Conservation (phyloP, 768 basidiomycete species). For the Chalciporus sphaerocephalus region DNA sequence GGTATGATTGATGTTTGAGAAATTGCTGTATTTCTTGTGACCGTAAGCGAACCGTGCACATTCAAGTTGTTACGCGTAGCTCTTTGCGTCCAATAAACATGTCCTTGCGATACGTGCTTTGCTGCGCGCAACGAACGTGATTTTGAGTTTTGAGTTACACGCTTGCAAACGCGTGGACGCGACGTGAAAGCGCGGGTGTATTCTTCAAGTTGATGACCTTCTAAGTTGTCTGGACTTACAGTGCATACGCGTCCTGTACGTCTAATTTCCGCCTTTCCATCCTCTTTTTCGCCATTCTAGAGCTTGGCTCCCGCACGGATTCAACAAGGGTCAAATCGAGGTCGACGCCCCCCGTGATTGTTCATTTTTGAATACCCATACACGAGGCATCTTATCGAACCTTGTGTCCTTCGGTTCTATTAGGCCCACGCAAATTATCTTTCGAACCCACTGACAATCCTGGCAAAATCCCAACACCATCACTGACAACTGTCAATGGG, state of each 20-base stretch:
- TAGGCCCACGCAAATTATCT: background rate
- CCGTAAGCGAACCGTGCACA: background rate
- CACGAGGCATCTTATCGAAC: constrained; percentile 11
- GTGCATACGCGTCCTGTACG: background rate
- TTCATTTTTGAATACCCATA: constrained; percentile 2
- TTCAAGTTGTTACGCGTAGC: background rate
- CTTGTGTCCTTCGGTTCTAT: background rate
- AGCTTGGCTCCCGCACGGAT: background rate
- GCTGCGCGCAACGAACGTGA: too few species aligned
- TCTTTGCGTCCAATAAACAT: background rate
- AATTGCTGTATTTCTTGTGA: constrained; percentile 5
- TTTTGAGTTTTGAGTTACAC: too few species aligned
- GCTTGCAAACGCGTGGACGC: too few species aligned
- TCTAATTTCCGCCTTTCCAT: background rate
- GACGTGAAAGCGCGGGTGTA: too few species aligned
- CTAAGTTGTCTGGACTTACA: too few species aligned
- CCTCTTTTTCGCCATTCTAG: background rate
- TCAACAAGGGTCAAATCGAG: background rate
- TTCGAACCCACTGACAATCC: background rate
- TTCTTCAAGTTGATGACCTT: too few species aligned
- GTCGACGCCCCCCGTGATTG: background rate
- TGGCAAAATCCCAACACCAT: background rate
- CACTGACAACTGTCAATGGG: constrained; percentile 18
- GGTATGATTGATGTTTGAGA: constrained; percentile 28
- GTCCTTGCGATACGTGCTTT: too few species aligned